These are phyloP conservation scores for Vickermania ingenoplastis DNA, from an alignment of 208 protist genomes.

Conservation along the genomic window DNA sequence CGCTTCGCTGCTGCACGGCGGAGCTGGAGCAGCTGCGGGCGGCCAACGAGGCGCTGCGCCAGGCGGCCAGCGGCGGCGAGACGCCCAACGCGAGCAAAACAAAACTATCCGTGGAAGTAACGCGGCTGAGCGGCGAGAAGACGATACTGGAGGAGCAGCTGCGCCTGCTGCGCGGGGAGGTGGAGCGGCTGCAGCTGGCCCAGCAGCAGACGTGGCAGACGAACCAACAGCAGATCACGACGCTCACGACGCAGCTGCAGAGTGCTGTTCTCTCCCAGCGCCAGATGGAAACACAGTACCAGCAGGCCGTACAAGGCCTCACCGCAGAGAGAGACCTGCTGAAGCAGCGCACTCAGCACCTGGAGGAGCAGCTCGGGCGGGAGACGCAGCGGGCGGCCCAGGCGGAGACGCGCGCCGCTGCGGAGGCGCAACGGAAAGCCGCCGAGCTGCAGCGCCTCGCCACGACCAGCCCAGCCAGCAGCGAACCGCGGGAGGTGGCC, in stretches of 20 bases:
- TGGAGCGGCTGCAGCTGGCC: slow-evolving; percentile 11
- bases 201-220: slow-evolving; percentile 9
- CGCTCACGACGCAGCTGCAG: slow-evolving; percentile 2
- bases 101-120: slow-evolving; percentile 5
- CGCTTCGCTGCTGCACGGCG: not conserved
- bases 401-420: slow-evolving; percentile 16
- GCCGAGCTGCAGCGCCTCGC: slow-evolving; percentile 36
- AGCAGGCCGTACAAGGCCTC: slow-evolving; percentile 17
- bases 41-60: not conserved
- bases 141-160: slow-evolving; percentile 21
- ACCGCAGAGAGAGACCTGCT: slow-evolving; percentile 17
- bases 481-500: too few species aligned
- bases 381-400: not conserved
- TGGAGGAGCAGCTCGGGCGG: slow-evolving; percentile 4
- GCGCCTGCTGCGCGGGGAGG: slow-evolving; percentile 21
- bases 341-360: slow-evolving; percentile 9
- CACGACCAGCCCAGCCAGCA: not conserved
- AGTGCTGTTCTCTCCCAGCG: slow-evolving; percentile 6
- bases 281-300: slow-evolving; percentile 31
- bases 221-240: not conserved
- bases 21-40: not conserved
- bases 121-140: slow-evolving; percentile 9
- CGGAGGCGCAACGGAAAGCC: slow-evolving; percentile 32
- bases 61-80: not conserved
- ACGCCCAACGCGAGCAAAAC: not conserved